These are phyloP conservation scores for Diaporthe humulicola DNA, from an alignment of 2,329 filamentous ascomycete genomes.

Conservation along the genomic window DNA sequence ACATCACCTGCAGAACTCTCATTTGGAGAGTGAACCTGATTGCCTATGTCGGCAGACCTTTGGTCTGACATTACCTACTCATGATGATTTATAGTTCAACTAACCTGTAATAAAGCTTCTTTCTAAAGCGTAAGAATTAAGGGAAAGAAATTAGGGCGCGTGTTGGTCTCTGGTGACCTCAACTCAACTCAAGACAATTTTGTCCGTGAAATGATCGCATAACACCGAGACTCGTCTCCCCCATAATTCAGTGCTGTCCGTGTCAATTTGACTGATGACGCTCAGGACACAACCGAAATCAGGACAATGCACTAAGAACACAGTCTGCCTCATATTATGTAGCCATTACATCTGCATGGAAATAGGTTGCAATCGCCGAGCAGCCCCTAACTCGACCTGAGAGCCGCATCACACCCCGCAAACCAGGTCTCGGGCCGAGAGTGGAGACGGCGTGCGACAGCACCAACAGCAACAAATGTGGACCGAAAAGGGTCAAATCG, in stretches of 20 bases:
- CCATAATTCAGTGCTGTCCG: too few relatives aligned
- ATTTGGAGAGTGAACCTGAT: background rate
- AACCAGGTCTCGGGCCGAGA: slow-evolving; percentile 6
- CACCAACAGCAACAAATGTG: background rate
- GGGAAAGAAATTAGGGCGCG: too few relatives aligned
- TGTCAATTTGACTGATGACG: background rate
- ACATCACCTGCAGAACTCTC: background rate
- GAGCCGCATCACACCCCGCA: slow-evolving; percentile 16
- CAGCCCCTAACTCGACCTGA: background rate
- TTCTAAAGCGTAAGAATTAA: too few relatives aligned
- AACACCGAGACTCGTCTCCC: too few relatives aligned
- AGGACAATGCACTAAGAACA: background rate
- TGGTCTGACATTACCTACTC: background rate
- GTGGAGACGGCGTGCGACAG: background rate
- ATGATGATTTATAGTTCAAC: background rate
- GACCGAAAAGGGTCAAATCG: slow-evolving; percentile 10
- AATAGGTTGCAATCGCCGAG: slow-evolving; percentile 8
- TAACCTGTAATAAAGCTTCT: too few relatives aligned
- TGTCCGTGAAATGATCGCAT: background rate
- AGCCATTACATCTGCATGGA: background rate
- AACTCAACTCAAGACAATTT: background rate
- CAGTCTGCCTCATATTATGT: background rate
- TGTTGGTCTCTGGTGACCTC: background rate
- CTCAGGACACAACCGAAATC: too few relatives aligned
- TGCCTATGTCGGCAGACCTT: background rate